These are phyloP conservation scores for Dimocarpus longan DNA, from an alignment of 345 rosid species.

Conservation along the genomic window DNA sequence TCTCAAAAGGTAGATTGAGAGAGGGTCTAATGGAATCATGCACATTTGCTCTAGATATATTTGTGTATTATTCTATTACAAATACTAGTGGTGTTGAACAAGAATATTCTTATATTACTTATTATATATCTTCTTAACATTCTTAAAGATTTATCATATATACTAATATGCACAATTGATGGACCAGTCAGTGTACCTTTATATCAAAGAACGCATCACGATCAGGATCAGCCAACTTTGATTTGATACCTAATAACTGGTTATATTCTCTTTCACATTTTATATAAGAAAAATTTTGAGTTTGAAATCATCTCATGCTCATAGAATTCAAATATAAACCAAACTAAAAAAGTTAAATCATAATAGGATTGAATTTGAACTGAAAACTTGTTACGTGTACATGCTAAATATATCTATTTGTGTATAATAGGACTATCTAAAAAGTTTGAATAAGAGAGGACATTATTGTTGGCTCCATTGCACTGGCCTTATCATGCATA, in stretches of 20 bases:
- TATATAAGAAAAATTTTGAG: no score
- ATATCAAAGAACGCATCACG: background rate
- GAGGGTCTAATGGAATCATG: conserved; percentile 20
- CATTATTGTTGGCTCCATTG: background rate
- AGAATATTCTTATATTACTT: conserved; percentile 24
- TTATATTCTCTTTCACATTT: no score
- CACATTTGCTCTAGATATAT: background rate
- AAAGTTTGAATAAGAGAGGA: no score
- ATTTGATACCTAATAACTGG: no score
- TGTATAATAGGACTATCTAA: no score
- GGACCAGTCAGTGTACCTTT: background rate
- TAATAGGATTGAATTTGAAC: no score
- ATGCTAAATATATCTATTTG: background rate
- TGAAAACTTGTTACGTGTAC: no score
- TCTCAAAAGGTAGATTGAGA: conserved; percentile 20
- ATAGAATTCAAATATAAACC: no score
- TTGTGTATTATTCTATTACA: conserved; percentile 12
- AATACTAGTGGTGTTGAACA: conserved; percentile 8
- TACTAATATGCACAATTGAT: background rate
- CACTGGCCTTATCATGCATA: background rate
- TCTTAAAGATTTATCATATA: background rate
- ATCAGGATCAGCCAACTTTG: background rate
- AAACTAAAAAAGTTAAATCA: no score
- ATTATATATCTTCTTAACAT: conserved; percentile 14
- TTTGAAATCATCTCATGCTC: no score